Evolutionary conservation across 306 rosid species (phyloP).

Genomic region (peach (Prunus persica)): Prunus_persica_NCBIv2 NC_034013.1:2466001-2466500

Average conservation of each 20-base stretch:
- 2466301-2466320: background rate
- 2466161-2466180: background rate
- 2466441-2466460: background rate
- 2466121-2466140: background rate
- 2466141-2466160: background rate
- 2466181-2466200: background rate
- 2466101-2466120: background rate
- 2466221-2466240: no score
- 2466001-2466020: background rate
- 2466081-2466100: background rate
- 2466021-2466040: background rate
- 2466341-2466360: background rate
- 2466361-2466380: background rate
- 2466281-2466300: background rate
- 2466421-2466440: background rate
- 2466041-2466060: background rate
- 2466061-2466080: background rate
- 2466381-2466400: slow-evolving; percentile 5
- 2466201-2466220: no score
- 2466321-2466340: background rate
- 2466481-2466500: background rate
- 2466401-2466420: background rate
- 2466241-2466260: background rate
- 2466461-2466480: background rate
- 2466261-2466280: background rate